These are phyloP conservation scores for Leptographium lundbergii DNA, from an alignment of 2,329 filamentous ascomycete genomes.

Conservation along the genomic window DNA sequence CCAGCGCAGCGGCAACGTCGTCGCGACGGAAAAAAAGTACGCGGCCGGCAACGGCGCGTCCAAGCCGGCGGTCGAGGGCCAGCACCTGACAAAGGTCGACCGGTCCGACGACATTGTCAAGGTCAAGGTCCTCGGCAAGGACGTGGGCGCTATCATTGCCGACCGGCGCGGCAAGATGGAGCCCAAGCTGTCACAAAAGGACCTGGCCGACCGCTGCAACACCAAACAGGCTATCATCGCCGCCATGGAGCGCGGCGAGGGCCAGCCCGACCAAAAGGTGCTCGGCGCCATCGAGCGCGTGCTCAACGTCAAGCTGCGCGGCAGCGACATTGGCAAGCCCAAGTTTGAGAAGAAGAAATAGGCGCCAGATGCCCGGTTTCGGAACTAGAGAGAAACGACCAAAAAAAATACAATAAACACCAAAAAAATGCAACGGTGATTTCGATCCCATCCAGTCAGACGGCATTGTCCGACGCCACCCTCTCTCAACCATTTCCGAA, in stretches of 20 bases:
- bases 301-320: slow-evolving; percentile 79
- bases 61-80: slow-evolving; percentile 58
- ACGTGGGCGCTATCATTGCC: slow-evolving; percentile 73
- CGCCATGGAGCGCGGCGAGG: slow-evolving; percentile 73
- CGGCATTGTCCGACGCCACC: too few relatives aligned
- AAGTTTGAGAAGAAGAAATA: slow-evolving; percentile 46
- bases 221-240: slow-evolving; percentile 68
- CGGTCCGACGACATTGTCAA: slow-evolving; percentile 95
- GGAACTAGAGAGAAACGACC: neutral
- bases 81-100: slow-evolving; percentile 96
- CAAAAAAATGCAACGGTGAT: neutral
- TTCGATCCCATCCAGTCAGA: too few relatives aligned
- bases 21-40: slow-evolving; percentile 88
- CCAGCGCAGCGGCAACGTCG: slow-evolving; percentile 60
- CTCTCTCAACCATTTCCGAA: too few relatives aligned
- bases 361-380: neutral
- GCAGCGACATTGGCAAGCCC: slow-evolving; percentile 72
- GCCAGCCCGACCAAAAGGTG: slow-evolving; percentile 72
- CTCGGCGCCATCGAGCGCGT: slow-evolving; percentile 66
- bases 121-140: slow-evolving; percentile 76
- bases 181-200: slow-evolving; percentile 94
- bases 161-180: slow-evolving; percentile 67
- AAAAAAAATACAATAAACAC: neutral
- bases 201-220: slow-evolving; percentile 77
- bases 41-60: slow-evolving; percentile 57